Evolutionary conservation across 2,329 filamentous ascomycete genomes (phyloP).

Genomic region (Botrytis tulipae): DNA sequence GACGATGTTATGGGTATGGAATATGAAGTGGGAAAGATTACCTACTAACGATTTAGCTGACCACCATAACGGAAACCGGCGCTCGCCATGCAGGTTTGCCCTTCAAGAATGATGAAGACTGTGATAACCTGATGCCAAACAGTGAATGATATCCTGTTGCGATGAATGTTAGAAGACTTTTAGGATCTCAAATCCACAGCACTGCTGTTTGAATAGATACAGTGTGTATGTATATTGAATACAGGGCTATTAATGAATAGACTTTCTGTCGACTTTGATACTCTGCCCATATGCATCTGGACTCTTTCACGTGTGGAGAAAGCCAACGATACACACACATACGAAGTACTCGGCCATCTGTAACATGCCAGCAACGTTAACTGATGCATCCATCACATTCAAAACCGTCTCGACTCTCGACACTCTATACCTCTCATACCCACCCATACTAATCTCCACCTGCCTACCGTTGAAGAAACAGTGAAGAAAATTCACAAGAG

Average conservation of each 20-base stretch:
- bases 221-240: background rate
- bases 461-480: background rate
- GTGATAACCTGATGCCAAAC: background rate
- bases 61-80: background rate
- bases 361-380: constrained; percentile 3
- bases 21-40: background rate
- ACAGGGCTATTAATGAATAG: background rate
- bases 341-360: constrained; percentile 11
- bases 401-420: background rate
- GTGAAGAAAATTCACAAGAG: background rate
- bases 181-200: background rate
- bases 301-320: background rate
- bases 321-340: constrained; percentile 7
- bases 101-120: background rate
- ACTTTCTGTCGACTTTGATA: constrained; percentile 3
- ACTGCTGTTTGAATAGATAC: background rate
- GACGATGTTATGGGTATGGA: background rate
- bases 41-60: background rate
- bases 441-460: background rate
- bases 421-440: background rate
- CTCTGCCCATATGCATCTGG: background rate
- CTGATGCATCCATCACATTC: background rate
- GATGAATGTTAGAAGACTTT: background rate
- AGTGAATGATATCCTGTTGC: background rate
- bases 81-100: background rate